Evolutionary conservation across 169 alveolate genomes (phyloP).

Genomic region (Plasmodium sp.): DNA sequence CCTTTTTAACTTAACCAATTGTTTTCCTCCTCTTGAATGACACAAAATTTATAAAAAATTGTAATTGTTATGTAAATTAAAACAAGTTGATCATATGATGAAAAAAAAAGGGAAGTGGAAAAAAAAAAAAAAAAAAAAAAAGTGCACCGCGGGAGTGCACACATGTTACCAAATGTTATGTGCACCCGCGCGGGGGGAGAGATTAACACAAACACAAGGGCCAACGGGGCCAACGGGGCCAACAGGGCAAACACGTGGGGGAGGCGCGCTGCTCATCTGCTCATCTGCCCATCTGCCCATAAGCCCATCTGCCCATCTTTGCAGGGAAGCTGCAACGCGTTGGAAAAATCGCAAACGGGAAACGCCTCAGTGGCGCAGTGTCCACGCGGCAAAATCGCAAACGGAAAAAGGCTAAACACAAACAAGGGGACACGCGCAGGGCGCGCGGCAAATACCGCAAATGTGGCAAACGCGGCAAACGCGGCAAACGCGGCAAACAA

Average conservation of each 20-base stretch:
- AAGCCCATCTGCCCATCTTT: neutral
- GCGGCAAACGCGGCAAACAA: too few species aligned
- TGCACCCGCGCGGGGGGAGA: neutral
- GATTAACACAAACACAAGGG: neutral
- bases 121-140: slow-evolving; percentile 16
- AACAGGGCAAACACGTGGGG: neutral
- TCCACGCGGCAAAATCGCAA: neutral
- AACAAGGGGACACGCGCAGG: neutral
- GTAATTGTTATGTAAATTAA: neutral
- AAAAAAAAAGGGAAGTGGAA: neutral
- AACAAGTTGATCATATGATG: neutral
- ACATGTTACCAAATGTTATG: neutral
- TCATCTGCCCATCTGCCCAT: too few species aligned
- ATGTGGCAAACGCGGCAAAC: neutral
- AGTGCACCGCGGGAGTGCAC: neutral
- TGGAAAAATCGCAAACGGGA: neutral
- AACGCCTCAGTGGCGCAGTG: too few species aligned
- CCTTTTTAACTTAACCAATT: neutral
- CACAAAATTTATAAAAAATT: neutral
- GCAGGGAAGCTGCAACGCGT: neutral
- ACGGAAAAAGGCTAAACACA: neutral
- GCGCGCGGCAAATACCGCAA: too few species aligned
- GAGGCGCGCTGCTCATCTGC: neutral
- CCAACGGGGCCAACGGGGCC: neutral
- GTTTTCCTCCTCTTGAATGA: neutral